Evolutionary conservation across 495 filamentous ascomycete species (phyloP), one percentile per base, ranked within the genome.

Genomic region (Achaetomiella virescens): DNA sequence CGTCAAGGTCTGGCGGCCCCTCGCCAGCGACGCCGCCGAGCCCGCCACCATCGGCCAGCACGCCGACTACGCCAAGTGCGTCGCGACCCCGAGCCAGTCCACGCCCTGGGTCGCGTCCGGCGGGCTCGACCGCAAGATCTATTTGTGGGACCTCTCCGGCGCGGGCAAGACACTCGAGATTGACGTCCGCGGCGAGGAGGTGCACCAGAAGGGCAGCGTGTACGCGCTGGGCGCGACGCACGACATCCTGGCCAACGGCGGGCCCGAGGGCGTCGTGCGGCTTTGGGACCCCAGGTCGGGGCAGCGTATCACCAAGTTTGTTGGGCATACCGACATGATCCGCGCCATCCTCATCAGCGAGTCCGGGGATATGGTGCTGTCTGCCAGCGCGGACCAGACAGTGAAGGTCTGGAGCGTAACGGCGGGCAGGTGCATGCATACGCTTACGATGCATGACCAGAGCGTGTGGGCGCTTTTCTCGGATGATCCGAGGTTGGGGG

Each of bases 341-440:
- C 85, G 93, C 42, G 85, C 90, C 58, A 90, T 98, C 55, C 73
- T 97, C 49, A 85, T 98, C 62, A 95, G 87, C 59, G 81, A 92
- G 62, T 82, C 87, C 52, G 90, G 89, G 9, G 90, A 96, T 69
- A 92, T 84, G 31, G 87, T 98, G 47, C 83, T 98, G 81, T 95
- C 91, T 0, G 95, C 90, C 3, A 96, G 91, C 47, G 95, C 93
- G 2, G 93, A 98, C 67, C 90, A 93, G 68, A 97, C 93, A 0
- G 85, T 98, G 72, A 98, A 98, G 71, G 82, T 97, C 21, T 98
- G 93, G 93, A 97, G 90, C 46, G 81, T 97, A 44, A 91, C 89
- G 2, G 91, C 90, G 11, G 93, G 92, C 35, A 80, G 93, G 56
- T 97, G 93, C 76, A 89, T 97, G 86, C 88, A 97, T 71, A 98